Percentiles rank a stretch among this genome's conserved stretches.
Conservation (phyloP, 331 rosid species). For the Prunus yedoensis region DNA sequence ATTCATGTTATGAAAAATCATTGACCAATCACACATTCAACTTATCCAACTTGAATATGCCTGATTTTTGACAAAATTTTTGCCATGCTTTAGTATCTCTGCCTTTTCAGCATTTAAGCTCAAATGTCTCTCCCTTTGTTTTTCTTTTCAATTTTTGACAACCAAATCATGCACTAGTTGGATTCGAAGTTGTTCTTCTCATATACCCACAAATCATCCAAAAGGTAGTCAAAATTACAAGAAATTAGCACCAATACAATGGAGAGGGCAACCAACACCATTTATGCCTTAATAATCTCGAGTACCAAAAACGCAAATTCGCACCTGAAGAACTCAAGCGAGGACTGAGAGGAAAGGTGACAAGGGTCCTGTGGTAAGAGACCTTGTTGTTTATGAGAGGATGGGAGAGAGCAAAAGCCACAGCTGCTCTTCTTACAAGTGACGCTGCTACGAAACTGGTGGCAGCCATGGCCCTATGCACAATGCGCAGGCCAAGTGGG, state of each 20-base stretch:
- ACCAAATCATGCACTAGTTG: no score
- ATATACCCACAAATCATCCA: slow-evolving; percentile 4
- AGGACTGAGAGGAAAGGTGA: slow-evolving; percentile 38
- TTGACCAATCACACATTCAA: neutral
- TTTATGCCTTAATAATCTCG: neutral
- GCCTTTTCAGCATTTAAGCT: neutral
- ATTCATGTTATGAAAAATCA: neutral
- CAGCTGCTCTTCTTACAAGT: slow-evolving; percentile 39
- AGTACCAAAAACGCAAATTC: neutral
- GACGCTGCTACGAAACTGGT: slow-evolving; percentile 44
- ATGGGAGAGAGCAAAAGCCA: slow-evolving; percentile 32
- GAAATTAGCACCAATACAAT: neutral
- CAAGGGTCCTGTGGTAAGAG: slow-evolving; percentile 35
- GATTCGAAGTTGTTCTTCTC: no score
- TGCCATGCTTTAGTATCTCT: no score
- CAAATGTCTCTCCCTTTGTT: neutral
- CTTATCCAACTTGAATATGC: neutral
- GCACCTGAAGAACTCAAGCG: slow-evolving; percentile 61
- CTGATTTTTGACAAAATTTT: neutral
- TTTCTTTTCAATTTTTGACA: neutral
- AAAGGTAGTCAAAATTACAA: slow-evolving; percentile 15
- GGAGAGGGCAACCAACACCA: neutral
- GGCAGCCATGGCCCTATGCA: slow-evolving; percentile 57
- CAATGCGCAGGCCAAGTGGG: neutral
- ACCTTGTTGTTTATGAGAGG: slow-evolving; percentile 25